A percentile compares a stretch with the other conserved stretches of the same genome.
Conservation (phyloP, 2,329 filamentous ascomycete genomes). For the Harringtonia lauricola region DNA sequence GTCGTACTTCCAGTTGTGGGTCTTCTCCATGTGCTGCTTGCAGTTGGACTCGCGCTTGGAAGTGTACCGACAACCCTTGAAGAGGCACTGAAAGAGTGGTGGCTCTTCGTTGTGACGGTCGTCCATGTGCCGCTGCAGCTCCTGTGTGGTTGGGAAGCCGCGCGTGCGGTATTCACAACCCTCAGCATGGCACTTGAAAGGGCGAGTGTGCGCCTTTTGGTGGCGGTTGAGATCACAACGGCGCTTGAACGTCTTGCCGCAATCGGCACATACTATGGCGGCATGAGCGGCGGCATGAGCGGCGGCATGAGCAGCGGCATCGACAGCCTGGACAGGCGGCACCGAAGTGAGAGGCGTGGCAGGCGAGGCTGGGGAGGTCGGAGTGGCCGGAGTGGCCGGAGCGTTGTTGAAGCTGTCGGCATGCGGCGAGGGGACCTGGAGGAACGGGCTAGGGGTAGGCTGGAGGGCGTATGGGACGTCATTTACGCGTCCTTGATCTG, state of each 20-base stretch:
- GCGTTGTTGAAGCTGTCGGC: background rate
- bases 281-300: background rate
- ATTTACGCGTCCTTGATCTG: background rate
- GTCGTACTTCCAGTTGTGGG: slow-evolving; percentile 61
- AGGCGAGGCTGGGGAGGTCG: background rate
- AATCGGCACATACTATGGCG: slow-evolving; percentile 9
- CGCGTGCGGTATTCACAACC: slow-evolving; percentile 58
- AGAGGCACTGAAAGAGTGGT: slow-evolving; percentile 55
- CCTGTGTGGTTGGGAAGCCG: slow-evolving; percentile 72
- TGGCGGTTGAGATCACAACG: slow-evolving; percentile 47
- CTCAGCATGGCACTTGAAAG: slow-evolving; percentile 59
- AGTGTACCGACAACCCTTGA: slow-evolving; percentile 54
- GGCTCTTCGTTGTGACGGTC: slow-evolving; percentile 62
- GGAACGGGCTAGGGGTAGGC: background rate
- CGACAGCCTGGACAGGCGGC: background rate
- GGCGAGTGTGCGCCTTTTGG: slow-evolving; percentile 65
- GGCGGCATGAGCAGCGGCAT: background rate
- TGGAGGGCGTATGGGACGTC: background rate
- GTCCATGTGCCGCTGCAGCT: slow-evolving; percentile 65
- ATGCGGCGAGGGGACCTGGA: background rate
- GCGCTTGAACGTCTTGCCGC: slow-evolving; percentile 17
- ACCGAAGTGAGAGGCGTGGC: background rate
- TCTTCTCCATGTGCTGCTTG: slow-evolving; percentile 81
- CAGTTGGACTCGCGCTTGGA: slow-evolving; percentile 73
- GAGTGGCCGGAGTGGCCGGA: background rate